Percentiles rank a stretch among this genome's conserved stretches.
phyloP scores from a whole-genome alignment of 176 grass and related monocot species.

The Elymus sibiricus region DNA sequence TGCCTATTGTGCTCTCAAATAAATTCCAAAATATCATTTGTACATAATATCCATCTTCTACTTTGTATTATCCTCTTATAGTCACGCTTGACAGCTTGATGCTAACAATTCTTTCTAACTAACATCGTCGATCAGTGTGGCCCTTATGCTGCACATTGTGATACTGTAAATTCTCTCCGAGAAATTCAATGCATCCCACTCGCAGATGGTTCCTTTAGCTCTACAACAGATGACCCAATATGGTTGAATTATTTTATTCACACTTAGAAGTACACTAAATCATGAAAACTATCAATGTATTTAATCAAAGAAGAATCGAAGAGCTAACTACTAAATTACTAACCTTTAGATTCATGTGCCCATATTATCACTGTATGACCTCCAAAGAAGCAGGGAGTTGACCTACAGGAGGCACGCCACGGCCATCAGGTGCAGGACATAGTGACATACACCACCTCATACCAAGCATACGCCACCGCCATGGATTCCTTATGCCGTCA shows the following conservation, averaged over 20 bases:
- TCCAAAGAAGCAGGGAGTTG: slow-evolving; percentile 54
- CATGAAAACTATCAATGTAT: too few species aligned
- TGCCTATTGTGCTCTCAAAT: background rate
- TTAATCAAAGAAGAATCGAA: too few species aligned
- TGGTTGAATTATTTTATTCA: too few species aligned
- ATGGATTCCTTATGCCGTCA: slow-evolving; percentile 55
- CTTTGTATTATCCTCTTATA: background rate
- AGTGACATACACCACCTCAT: too few species aligned
- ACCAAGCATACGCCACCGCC: slow-evolving; percentile 40
- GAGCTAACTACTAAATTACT: too few species aligned
- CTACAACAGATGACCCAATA: too few species aligned
- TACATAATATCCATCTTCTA: background rate
- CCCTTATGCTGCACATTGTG: background rate
- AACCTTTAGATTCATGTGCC: too few species aligned
- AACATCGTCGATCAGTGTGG: too few species aligned
- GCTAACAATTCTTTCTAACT: background rate
- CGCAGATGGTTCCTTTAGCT: too few species aligned
- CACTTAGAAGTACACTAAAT: too few species aligned
- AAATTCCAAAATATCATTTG: background rate
- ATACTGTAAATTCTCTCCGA: background rate
- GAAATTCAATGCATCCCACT: too few species aligned
- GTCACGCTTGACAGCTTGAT: background rate
- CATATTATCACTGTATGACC: too few species aligned
- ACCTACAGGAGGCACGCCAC: slow-evolving; percentile 58
- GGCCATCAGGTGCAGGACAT: slow-evolving; percentile 70